A percentile compares a stretch with the other conserved stretches of the same genome.
Conservation (phyloP, 495 filamentous ascomycete species). For the Xylaria flabelliformis region DNA sequence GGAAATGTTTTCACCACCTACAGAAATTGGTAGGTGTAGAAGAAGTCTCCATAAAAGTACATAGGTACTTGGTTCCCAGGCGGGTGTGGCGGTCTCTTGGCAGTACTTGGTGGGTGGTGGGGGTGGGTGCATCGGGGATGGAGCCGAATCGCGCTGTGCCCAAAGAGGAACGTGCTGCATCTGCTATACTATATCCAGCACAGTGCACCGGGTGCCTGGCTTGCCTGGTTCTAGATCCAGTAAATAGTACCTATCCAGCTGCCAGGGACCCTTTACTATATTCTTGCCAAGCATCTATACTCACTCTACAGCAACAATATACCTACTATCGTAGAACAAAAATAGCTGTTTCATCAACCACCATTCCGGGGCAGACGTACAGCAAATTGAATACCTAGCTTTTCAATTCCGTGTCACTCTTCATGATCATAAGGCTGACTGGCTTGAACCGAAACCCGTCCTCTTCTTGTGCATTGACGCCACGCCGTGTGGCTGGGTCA, state of each 20-base stretch:
- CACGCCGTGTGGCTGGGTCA: not conserved
- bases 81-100: not conserved
- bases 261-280: not conserved
- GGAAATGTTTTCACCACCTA: conserved; percentile 32
- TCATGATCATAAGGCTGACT: not conserved
- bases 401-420: not conserved
- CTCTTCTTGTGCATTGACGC: not conserved
- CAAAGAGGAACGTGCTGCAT: not conserved
- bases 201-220: not conserved
- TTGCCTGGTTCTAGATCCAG: no score
- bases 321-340: not conserved
- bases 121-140: not conserved
- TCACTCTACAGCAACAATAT: no score
- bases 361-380: not conserved
- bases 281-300: conserved; percentile 2
- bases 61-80: no score
- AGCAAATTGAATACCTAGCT: not conserved
- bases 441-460: not conserved
- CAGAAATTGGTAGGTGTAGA: not conserved
- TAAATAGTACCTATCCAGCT: not conserved
- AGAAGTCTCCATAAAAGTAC: not conserved
- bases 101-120: not conserved
- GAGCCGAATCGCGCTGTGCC: not conserved
- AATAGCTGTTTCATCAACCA: not conserved
- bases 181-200: not conserved